Percentiles rank a stretch among this genome's conserved stretches.
phyloP scores from a whole-genome alignment of 768 basidiomycete genomes.

The Amyloporia xantha region DNA sequence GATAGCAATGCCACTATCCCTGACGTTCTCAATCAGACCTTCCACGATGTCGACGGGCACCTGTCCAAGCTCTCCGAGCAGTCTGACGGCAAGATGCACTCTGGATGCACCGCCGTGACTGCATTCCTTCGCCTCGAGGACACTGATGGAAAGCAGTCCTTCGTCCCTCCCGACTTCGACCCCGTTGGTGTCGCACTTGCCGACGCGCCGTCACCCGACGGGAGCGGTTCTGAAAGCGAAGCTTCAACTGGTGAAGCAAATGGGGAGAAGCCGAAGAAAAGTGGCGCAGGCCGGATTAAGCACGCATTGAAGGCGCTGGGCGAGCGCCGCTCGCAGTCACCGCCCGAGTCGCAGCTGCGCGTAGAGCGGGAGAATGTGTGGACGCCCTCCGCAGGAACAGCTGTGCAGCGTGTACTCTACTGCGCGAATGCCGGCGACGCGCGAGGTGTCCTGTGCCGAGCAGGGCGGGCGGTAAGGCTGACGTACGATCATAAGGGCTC shows the following conservation, averaged over 20 bases:
- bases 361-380: constrained; percentile 6
- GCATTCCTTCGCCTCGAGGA: constrained; percentile 94
- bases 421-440: constrained; percentile 97
- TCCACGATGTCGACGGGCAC: constrained; percentile 83
- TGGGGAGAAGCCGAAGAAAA: constrained; percentile 37
- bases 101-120: constrained; percentile 95
- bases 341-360: constrained; percentile 9
- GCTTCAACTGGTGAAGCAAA: constrained; percentile 32
- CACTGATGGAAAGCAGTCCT: constrained; percentile 62
- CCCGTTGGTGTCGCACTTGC: constrained; percentile 5
- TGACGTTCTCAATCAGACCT: constrained; percentile 87
- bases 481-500: constrained; percentile 99
- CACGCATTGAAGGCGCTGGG: constrained; percentile 50
- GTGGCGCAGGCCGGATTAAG: constrained; percentile 44
- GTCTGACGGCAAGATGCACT: constrained; percentile 88
- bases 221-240: constrained; percentile 37
- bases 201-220: constrained; percentile 10
- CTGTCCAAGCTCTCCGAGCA: constrained; percentile 82
- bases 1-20: constrained; percentile 59
- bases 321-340: constrained; percentile 19
- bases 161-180: constrained; percentile 32
- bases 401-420: constrained; percentile 74
- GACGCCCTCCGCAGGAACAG: constrained; percentile 8
- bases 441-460: constrained; percentile 85
- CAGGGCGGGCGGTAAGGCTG: constrained; percentile 83